A percentile compares a stretch with the other conserved stretches of the same genome.
Conservation (phyloP, 306 rosid genomes). For the Cercis canadensis region DNA sequence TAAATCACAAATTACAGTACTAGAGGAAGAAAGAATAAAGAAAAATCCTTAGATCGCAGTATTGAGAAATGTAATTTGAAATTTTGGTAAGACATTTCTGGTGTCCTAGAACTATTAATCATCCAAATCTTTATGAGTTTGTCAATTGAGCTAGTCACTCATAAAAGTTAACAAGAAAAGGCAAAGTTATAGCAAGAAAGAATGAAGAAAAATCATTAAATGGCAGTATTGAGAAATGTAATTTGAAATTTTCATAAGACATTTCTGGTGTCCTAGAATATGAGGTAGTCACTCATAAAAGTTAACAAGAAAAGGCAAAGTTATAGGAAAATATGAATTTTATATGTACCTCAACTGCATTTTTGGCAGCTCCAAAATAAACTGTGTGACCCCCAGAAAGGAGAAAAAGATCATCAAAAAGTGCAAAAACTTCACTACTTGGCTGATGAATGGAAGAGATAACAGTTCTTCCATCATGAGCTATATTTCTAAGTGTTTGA, state of each 20-base stretch:
- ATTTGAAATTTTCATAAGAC: too few species aligned
- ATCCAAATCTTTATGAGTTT: background rate
- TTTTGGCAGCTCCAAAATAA: slow-evolving; percentile 75
- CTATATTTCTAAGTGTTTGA: slow-evolving; percentile 75
- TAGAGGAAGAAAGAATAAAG: background rate
- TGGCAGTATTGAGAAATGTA: too few species aligned
- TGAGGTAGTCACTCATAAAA: background rate
- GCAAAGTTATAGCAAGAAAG: too few species aligned
- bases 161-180: background rate
- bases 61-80: background rate
- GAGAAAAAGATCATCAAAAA: slow-evolving; percentile 88
- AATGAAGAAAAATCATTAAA: too few species aligned
- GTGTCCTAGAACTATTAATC: background rate
- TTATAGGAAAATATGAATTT: background rate
- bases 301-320: background rate
- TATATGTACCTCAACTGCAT: slow-evolving; percentile 71
- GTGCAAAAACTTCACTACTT: slow-evolving; percentile 91
- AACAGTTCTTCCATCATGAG: slow-evolving; percentile 82
- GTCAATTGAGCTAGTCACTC: background rate
- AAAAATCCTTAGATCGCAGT: background rate
- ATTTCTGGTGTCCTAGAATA: too few species aligned
- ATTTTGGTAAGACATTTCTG: background rate
- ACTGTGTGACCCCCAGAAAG: slow-evolving; percentile 85
- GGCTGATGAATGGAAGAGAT: slow-evolving; percentile 93
- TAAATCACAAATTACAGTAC: background rate